Base-by-base conservation (phyloP, 257 asterid genomes). In the Echium plantagineum region DNA sequence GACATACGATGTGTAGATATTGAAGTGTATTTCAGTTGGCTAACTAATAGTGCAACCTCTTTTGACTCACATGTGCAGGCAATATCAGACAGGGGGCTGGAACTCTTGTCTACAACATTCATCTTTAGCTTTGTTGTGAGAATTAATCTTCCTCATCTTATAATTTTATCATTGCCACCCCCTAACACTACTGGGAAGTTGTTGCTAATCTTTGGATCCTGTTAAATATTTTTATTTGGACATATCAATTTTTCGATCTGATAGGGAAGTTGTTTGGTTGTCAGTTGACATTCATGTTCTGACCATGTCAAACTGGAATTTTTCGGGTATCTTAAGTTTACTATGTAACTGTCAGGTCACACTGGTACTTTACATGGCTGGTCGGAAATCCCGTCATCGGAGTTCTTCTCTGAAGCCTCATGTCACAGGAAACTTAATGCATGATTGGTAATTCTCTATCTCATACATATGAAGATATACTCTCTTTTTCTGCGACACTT, bases 371-470 rank as follows among this genome's bases (percentile, higher is more conserved):
- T 80, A 86, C 71, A 62, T 89, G 57, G 72, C 78, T 77, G 95
- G 97, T 70, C 62, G 72, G 72, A 79, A 70, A 68, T 93, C 96
- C 59, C 76, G 63, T 30, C 74, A 74, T 35, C 72, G 68, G 67
- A 84, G 84, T 81, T 93, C 99, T 67, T 93, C 99, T 21, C 70
- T 86, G 68, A 89, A 84, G 82, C 86, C 95, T 71, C 95, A 80
- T 58, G 69, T 81, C 71, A 76, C 83, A 5, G 95, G 97, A 69
- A 84, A 84, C 80, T 72, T 89, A 53, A 84, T 93, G 69, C 84
- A 81, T 55, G 99, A 89, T 80, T 86, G 94, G 99, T 89, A 84
- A 74, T n/a, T 61, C 58, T 12, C 17, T 12, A 42, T 42, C 22
- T 19, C 26, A n/a, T 53, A n/a, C 57, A n/a, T 53, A 10, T 53